phyloP scores from a whole-genome alignment of 495 filamentous ascomycete species.

The Glarea lozoyensis region DNA sequence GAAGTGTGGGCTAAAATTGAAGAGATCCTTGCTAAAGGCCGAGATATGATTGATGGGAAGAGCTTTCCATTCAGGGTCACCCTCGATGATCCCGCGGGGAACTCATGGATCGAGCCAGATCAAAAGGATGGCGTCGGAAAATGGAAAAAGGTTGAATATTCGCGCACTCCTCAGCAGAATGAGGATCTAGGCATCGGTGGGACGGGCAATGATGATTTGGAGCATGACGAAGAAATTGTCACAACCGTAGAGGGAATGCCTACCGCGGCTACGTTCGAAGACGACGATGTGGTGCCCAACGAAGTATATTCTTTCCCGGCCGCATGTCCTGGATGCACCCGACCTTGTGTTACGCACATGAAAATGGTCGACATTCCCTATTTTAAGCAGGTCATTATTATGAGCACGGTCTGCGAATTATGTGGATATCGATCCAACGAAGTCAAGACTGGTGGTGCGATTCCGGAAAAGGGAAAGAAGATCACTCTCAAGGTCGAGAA shows the following conservation, averaged over 20 bases:
- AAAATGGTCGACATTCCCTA: constrained; percentile 94
- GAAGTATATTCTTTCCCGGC: constrained; percentile 86
- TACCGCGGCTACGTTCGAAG: constrained; percentile 33
- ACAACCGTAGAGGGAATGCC: constrained; percentile 10
- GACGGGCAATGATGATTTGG: too few species aligned
- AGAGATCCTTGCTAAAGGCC: constrained; percentile 58
- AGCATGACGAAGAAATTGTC: constrained; percentile 10
- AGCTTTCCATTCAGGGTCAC: constrained; percentile 81
- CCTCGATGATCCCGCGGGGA: constrained; percentile 89
- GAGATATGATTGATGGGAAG: constrained; percentile 62
- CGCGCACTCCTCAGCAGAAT: constrained; percentile 78
- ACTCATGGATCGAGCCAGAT: constrained; percentile 92
- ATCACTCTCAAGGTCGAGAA: constrained; percentile 70
- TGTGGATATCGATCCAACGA: constrained; percentile 95
- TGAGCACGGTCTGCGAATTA: constrained; percentile 76
- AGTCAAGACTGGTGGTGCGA: constrained; percentile 89
- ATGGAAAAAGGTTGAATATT: constrained; percentile 73
- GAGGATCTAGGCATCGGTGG: constrained; percentile 49
- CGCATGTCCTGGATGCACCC: constrained; percentile 82
- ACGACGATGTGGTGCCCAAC: constrained; percentile 76
- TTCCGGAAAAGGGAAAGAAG: constrained; percentile 77
- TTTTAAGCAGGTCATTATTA: constrained; percentile 92
- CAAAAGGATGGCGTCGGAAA: constrained; percentile 66
- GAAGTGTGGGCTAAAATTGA: constrained; percentile 70
- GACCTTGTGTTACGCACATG: constrained; percentile 77